phyloP scores from a whole-genome alignment of 1,139 yeast species.

The Nadsonia starkeyi-henricii region DNA sequence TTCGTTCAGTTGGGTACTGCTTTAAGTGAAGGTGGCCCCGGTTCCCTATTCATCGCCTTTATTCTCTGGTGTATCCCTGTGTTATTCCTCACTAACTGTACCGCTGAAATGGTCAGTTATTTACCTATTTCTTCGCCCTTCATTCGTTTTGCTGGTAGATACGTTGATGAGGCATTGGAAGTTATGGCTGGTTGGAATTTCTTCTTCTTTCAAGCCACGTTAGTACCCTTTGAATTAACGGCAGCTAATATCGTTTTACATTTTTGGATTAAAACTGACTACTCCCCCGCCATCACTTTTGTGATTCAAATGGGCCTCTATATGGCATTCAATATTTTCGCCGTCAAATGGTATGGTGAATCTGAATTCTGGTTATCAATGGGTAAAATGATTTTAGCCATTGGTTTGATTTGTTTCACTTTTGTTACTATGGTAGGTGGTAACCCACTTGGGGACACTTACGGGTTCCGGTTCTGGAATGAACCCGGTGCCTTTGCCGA shows the following conservation, averaged over 20 bases:
- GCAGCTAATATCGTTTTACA: conserved; percentile 68
- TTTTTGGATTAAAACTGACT: conserved; percentile 58
- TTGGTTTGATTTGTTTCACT: conserved; percentile 61
- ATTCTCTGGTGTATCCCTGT: conserved; percentile 47
- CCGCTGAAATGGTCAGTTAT: conserved; percentile 76
- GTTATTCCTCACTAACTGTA: conserved; percentile 51
- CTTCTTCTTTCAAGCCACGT: conserved; percentile 60
- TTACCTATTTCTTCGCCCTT: conserved; percentile 61
- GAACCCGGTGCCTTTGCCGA: conserved; percentile 43
- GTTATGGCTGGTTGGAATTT: conserved; percentile 72
- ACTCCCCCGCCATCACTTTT: conserved; percentile 25
- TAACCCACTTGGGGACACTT: conserved; percentile 52
- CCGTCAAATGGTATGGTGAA: conserved; percentile 66
- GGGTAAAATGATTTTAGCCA: conserved; percentile 54
- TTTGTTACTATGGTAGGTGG: conserved; percentile 79
- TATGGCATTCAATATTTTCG: conserved; percentile 50
- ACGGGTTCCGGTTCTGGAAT: conserved; percentile 52
- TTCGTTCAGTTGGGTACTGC: conserved; percentile 66
- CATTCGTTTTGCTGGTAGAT: conserved; percentile 39
- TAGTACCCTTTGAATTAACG: conserved; percentile 70
- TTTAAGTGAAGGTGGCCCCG: conserved; percentile 63
- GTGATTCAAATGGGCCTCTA: conserved; percentile 50
- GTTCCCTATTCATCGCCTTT: conserved; percentile 55
- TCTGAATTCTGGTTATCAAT: conserved; percentile 68
- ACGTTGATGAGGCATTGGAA: conserved; percentile 57